These are phyloP conservation scores for Halophytophthora polymorphica DNA, from an alignment of 352 stramenopile species.

Conservation along the genomic window DNA sequence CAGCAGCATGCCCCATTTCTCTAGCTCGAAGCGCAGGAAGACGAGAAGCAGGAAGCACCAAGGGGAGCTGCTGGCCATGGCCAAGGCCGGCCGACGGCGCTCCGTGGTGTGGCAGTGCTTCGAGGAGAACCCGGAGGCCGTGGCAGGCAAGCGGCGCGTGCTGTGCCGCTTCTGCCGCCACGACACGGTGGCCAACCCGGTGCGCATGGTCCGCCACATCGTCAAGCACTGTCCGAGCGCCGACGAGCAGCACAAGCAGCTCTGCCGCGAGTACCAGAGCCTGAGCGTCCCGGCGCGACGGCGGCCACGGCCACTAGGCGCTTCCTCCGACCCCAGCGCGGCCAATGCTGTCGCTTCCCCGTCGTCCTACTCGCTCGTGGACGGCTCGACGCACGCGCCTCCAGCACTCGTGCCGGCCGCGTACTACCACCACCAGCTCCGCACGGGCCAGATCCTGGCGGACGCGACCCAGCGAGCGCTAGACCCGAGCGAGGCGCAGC, in stretches of 20 bases:
- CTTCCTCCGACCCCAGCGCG: too few relatives aligned
- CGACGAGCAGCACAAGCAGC: slow-evolving; percentile 39
- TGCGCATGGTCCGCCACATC: slow-evolving; percentile 49
- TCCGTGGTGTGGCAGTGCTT: slow-evolving; percentile 50
- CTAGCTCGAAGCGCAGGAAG: too few relatives aligned
- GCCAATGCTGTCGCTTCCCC: not conserved
- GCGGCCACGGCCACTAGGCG: not conserved
- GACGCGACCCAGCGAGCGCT: not conserved
- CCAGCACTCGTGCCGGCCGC: too few relatives aligned
- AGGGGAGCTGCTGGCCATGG: slow-evolving; percentile 11
- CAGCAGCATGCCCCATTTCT: too few relatives aligned
- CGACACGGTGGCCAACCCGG: slow-evolving; percentile 42
- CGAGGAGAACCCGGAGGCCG: slow-evolving; percentile 24
- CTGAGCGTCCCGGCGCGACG: slow-evolving; percentile 26
- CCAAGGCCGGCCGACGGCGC: slow-evolving; percentile 31
- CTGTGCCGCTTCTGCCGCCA: slow-evolving; percentile 47
- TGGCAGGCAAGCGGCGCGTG: slow-evolving; percentile 30
- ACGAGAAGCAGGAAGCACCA: too few relatives aligned
- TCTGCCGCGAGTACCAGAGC: slow-evolving; percentile 42
- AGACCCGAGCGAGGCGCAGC: slow-evolving; percentile 2
- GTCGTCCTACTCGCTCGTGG: not conserved
- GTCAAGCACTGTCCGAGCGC: slow-evolving; percentile 35
- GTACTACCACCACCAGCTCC: too few relatives aligned
- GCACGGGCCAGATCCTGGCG: not conserved
- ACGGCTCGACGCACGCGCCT: not conserved